A percentile compares a stretch with the other conserved stretches of the same genome.
phyloP scores from a whole-genome alignment of 2,329 filamentous ascomycete genomes.

The Nigrospora sphaerica region DNA sequence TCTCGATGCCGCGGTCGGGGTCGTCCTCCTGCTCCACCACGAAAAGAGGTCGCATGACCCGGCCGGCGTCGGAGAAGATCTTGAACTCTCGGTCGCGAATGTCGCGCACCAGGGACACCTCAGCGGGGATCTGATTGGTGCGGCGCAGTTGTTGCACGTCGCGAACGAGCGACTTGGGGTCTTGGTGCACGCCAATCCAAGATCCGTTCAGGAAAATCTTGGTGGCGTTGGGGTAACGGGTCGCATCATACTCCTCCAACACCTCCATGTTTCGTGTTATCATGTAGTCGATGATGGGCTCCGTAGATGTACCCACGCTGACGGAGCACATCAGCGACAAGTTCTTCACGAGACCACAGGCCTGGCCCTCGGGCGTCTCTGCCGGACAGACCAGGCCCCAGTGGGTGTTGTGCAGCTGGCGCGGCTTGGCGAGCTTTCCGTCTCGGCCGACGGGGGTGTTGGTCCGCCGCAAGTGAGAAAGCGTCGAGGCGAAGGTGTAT shows the following conservation, averaged over 20 bases:
- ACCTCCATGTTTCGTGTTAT: slow-evolving; percentile 93
- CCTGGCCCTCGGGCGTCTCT: slow-evolving; percentile 96
- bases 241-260: slow-evolving; percentile 86
- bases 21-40: slow-evolving; percentile 87
- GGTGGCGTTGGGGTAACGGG: slow-evolving; percentile 81
- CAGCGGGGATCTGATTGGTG: slow-evolving; percentile 76
- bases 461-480: slow-evolving; percentile 93
- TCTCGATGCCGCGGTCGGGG: slow-evolving; percentile 46
- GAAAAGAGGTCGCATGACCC: slow-evolving; percentile 89
- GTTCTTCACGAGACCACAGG: slow-evolving; percentile 97
- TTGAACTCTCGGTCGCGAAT: slow-evolving; percentile 98
- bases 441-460: slow-evolving; percentile 97
- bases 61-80: slow-evolving; percentile 93
- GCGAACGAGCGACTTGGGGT: slow-evolving; percentile 77
- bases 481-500: slow-evolving; percentile 92
- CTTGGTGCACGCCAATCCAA: slow-evolving; percentile 93
- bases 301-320: slow-evolving; percentile 85
- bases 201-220: slow-evolving; percentile 98
- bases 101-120: slow-evolving; percentile 91
- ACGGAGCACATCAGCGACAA: slow-evolving; percentile 97
- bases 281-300: slow-evolving; percentile 93
- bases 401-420: slow-evolving; percentile 96
- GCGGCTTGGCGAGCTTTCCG: slow-evolving; percentile 95
- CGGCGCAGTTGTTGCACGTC: slow-evolving; percentile 72
- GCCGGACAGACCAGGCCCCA: slow-evolving; percentile 97